Evolutionary conservation across 2,329 filamentous ascomycete genomes (phyloP).

Genomic region (Aspergillus sp.): DNA sequence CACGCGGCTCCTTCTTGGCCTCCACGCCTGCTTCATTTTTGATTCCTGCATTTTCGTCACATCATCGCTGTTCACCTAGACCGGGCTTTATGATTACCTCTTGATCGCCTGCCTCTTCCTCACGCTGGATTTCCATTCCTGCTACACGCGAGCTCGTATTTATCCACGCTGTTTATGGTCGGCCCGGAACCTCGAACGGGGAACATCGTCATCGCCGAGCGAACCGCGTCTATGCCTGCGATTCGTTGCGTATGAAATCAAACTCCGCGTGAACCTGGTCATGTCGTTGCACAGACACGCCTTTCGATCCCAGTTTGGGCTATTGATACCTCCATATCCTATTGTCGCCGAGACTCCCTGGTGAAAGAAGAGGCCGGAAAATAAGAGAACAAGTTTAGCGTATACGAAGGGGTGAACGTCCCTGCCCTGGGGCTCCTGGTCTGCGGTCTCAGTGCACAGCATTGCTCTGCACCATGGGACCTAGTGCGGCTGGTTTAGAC

Average conservation of each 20-base stretch:
- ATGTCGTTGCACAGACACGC: conserved; percentile 37
- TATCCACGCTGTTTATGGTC: not conserved
- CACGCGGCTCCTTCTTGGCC: conserved; percentile 19
- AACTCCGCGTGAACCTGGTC: conserved; percentile 25
- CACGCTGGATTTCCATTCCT: not conserved
- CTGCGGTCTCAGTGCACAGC: conserved; percentile 10
- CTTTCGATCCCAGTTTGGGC: conserved; percentile 32
- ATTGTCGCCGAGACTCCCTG: conserved; percentile 16
- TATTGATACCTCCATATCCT: conserved; percentile 25
- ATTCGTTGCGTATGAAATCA: conserved; percentile 14
- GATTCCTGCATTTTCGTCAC: conserved; percentile 3
- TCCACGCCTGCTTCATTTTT: conserved; percentile 1
- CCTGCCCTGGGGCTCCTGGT: conserved; percentile 1
- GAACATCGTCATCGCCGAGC: conserved; percentile 10
- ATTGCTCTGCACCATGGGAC: conserved; percentile 13
- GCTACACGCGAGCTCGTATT: conserved; percentile 1
- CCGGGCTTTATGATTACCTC: conserved; percentile 5
- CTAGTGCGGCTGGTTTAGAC: conserved; percentile 6
- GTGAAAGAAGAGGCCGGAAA: conserved; percentile 3
- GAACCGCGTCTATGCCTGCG: conserved; percentile 17
- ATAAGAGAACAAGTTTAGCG: not conserved
- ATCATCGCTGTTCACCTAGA: not conserved
- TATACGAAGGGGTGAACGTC: conserved; percentile 9
- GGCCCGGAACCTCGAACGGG: conserved; percentile 14
- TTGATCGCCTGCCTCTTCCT: not conserved